phyloP scores from a whole-genome alignment of 495 filamentous ascomycete species.

The Talaromyces proteolyticus region DNA sequence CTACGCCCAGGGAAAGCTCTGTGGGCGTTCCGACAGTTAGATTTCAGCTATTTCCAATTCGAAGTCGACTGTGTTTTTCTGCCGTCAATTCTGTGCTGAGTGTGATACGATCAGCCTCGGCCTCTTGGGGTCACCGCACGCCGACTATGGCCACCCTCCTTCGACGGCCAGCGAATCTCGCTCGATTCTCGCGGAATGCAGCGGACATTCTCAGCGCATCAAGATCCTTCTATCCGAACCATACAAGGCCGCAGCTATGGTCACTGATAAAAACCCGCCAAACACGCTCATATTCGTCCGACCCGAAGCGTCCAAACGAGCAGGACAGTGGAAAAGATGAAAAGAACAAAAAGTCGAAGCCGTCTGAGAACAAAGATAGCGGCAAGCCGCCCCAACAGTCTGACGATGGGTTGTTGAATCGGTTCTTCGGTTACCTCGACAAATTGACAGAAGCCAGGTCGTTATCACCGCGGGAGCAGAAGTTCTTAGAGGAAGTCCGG shows the following conservation, averaged over 20 bases:
- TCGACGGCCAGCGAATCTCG: slow-evolving; percentile 59
- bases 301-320: slow-evolving; percentile 41
- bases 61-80: too few relatives aligned
- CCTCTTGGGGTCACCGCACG: slow-evolving; percentile 29
- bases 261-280: slow-evolving; percentile 42
- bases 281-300: slow-evolving; percentile 50
- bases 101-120: slow-evolving; percentile 16
- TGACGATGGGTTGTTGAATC: neutral
- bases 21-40: too few relatives aligned
- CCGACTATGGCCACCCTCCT: slow-evolving; percentile 60
- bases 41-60: too few relatives aligned
- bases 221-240: slow-evolving; percentile 27
- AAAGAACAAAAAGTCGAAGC: slow-evolving; percentile 13
- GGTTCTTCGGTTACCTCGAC: neutral
- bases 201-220: slow-evolving; percentile 38
- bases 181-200: slow-evolving; percentile 52
- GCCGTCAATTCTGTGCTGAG: too few relatives aligned
- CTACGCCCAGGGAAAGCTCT: slow-evolving; percentile 2
- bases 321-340: slow-evolving; percentile 26
- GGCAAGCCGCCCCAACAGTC: slow-evolving; percentile 1
- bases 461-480: neutral
- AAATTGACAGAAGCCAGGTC: neutral
- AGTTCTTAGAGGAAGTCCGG: slow-evolving; percentile 22
- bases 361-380: slow-evolving; percentile 18
- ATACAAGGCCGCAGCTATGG: slow-evolving; percentile 30